phyloP scores from a whole-genome alignment of 1,284 basidiomycete species.

The Microbotryomycetes sp. region DNA sequence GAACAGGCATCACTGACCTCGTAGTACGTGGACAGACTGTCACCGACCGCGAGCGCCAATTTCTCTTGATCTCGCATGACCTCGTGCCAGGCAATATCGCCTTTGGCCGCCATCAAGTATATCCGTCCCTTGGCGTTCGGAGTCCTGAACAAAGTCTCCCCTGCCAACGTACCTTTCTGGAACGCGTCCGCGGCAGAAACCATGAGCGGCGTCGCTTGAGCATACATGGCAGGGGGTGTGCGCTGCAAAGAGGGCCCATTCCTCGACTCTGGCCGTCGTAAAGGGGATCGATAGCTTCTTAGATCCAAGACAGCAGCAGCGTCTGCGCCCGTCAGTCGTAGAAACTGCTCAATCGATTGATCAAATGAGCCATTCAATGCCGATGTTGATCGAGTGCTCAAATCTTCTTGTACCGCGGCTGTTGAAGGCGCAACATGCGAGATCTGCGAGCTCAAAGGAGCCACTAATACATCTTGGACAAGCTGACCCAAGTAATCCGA shows the following conservation, averaged over 20 bases:
- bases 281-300: conserved; percentile 2
- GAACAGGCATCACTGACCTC: not conserved
- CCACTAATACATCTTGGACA: not conserved
- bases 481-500: conserved; percentile 7
- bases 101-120: conserved; percentile 4
- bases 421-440: conserved; percentile 6
- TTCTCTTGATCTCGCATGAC: not conserved
- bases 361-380: not conserved
- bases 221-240: not conserved
- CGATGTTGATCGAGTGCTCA: not conserved
- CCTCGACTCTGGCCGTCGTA: not conserved
- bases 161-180: not conserved
- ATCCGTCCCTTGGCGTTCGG: conserved; percentile 1
- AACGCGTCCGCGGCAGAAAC: not conserved
- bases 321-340: conserved; percentile 6
- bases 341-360: not conserved
- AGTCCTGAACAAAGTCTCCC: not conserved
- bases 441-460: not conserved
- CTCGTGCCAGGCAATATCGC: conserved; percentile 11
- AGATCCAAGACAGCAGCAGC: conserved; percentile 21
- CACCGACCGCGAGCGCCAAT: not conserved
- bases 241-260: not conserved
- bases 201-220: not conserved
- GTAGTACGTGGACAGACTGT: conserved; percentile 3
- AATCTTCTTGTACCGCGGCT: not conserved